phyloP scores from a whole-genome alignment of 306 rosid genomes.

The Canavalia ensiformis region DNA sequence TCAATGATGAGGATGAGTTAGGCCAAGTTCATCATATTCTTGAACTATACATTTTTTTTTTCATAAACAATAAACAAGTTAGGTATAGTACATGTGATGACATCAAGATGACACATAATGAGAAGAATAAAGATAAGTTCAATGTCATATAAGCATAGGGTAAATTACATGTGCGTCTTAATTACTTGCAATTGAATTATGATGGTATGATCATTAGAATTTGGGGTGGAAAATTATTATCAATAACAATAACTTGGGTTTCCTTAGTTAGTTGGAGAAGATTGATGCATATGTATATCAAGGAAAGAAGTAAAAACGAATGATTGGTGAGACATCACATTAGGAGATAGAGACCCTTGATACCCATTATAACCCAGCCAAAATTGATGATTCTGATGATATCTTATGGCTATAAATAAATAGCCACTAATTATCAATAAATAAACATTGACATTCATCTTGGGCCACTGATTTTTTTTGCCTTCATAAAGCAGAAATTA shows the following conservation, averaged over 20 bases:
- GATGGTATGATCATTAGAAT: neutral
- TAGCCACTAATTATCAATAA: constrained; percentile 10
- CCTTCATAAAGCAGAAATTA: neutral
- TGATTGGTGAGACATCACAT: constrained; percentile 44
- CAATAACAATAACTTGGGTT: constrained; percentile 3
- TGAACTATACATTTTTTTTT: neutral
- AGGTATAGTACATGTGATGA: constrained; percentile 13
- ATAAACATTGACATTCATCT: neutral
- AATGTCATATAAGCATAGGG: constrained; percentile 18
- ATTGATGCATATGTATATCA: constrained; percentile 8
- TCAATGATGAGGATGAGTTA: neutral
- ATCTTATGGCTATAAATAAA: neutral
- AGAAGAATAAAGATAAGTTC: constrained; percentile 12
- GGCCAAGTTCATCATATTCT: neutral
- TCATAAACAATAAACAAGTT: constrained; percentile 27
- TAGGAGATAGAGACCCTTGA: constrained; percentile 12
- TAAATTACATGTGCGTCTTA: neutral
- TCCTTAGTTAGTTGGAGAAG: neutral
- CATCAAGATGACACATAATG: constrained; percentile 2
- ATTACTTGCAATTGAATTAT: constrained; percentile 5
- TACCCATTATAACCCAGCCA: neutral
- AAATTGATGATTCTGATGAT: constrained; percentile 15
- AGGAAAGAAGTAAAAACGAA: neutral
- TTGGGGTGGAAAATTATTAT: neutral
- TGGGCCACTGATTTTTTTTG: neutral